These are phyloP conservation scores for Phyllosticta citriasiana DNA, from an alignment of 2,329 filamentous ascomycete species.

Conservation along the genomic window DNA sequence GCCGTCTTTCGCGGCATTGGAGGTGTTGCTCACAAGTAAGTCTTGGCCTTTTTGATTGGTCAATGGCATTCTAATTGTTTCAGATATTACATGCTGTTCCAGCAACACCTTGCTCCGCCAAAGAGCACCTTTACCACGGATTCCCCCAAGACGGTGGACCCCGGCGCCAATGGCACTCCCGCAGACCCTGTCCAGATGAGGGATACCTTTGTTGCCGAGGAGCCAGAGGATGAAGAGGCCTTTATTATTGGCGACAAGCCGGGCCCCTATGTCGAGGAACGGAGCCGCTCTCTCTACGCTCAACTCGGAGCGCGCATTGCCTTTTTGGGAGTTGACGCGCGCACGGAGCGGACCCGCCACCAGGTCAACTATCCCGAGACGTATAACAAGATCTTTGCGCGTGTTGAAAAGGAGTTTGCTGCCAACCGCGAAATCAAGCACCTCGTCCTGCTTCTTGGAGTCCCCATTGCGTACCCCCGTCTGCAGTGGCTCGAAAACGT, in stretches of 20 bases:
- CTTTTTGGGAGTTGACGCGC: slow-evolving; percentile 50
- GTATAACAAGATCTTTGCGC: slow-evolving; percentile 49
- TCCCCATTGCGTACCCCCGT: slow-evolving; percentile 62
- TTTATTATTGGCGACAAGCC: slow-evolving; percentile 71
- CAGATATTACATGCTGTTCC: slow-evolving; percentile 57
- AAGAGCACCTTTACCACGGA: slow-evolving; percentile 77
- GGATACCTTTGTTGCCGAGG: slow-evolving; percentile 59
- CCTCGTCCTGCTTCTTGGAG: slow-evolving; percentile 53
- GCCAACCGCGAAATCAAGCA: slow-evolving; percentile 51
- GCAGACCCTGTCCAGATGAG: slow-evolving; percentile 61
- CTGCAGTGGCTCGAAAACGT: slow-evolving; percentile 97
- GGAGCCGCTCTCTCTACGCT: slow-evolving; percentile 51
- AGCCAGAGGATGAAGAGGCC: slow-evolving; percentile 51
- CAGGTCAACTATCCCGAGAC: slow-evolving; percentile 79
- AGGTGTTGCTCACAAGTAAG: slow-evolving; percentile 39
- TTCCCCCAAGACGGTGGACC: slow-evolving; percentile 43
- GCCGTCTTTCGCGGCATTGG: slow-evolving; percentile 57
- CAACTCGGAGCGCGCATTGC: slow-evolving; percentile 56
- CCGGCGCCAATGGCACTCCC: slow-evolving; percentile 41
- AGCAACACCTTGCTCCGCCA: slow-evolving; percentile 74
- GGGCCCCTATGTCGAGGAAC: slow-evolving; percentile 56
- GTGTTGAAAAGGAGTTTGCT: slow-evolving; percentile 42
- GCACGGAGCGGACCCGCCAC: slow-evolving; percentile 72
- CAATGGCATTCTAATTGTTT: background rate
- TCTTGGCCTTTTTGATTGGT: background rate